Evolutionary conservation across 2,329 filamentous ascomycete genomes (phyloP).

Genomic region (Parafenestella ontariensis): DNA sequence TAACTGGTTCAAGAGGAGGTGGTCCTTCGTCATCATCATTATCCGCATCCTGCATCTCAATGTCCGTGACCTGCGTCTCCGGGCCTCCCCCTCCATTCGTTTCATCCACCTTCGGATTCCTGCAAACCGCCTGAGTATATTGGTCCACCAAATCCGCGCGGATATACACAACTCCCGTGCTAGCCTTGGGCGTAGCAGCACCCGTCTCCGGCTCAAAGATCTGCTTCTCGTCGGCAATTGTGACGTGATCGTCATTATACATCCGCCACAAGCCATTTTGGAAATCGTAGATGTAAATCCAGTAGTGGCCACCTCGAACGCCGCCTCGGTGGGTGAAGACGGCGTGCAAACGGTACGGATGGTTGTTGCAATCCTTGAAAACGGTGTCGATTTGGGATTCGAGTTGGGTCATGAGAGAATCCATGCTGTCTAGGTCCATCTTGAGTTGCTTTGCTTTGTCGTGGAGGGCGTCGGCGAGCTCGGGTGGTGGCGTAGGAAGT

Average conservation of each 20-base stretch:
- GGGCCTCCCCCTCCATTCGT: neutral
- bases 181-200: constrained; percentile 51
- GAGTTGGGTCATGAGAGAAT: constrained; percentile 53
- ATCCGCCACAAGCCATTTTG: constrained; percentile 81
- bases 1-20: constrained; percentile 9
- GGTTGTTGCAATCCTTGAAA: constrained; percentile 68
- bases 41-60: constrained; percentile 19
- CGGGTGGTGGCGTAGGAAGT: constrained; percentile 26
- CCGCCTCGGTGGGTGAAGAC: constrained; percentile 89
- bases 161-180: constrained; percentile 81
- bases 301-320: constrained; percentile 79
- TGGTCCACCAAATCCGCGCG: constrained; percentile 68
- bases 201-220: constrained; percentile 73
- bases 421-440: constrained; percentile 35
- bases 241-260: constrained; percentile 90
- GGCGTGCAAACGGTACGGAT: constrained; percentile 84
- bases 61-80: constrained; percentile 13
- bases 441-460: constrained; percentile 30
- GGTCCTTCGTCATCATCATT: constrained; percentile 15
- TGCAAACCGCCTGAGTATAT: constrained; percentile 62
- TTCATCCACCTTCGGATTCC: constrained; percentile 17
- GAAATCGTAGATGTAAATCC: constrained; percentile 96
- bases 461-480: constrained; percentile 28
- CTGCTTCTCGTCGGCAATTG: constrained; percentile 67
- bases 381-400: constrained; percentile 61